Evolutionary conservation across 208 protist species (phyloP), one percentile per base, ranked within the genome.

Genomic region (Endotrypanum monterogeii): DNA sequence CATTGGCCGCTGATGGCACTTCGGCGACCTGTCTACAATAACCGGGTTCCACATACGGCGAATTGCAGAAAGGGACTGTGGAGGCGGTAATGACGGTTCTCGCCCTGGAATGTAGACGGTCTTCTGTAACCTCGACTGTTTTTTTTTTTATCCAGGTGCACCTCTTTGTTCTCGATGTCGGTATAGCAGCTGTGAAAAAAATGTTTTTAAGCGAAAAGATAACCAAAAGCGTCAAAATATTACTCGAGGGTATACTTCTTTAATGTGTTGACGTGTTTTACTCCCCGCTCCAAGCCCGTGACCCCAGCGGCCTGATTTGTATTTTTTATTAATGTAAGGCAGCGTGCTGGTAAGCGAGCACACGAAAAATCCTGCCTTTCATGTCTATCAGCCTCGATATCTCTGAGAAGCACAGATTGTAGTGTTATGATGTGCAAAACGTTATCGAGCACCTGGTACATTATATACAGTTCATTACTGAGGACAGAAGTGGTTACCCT

Each of bases 71-170:
- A 90, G 67, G 3, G 79, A 58, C 32, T 82, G 75, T 35, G 76
- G 55, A 0, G 78, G 37, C 14, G 84, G 84, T 0, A 92, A 73
- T 14, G 65, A 30, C 1, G 77, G 44, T 41, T 71, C 61, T 48
- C 3, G 71, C 70, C 9, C 56, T 37, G n/a, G n/a, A 20, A 76
- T 52, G 6, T 78, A 68, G 61, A 90, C 88, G 23, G 73, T 82
- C 23, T 79, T 78, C 35, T 91, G 82, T 32, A 92, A n/a, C n/a
- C n/a, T n/a, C 87, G 25, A 94, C 51, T 7, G 87, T 85, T 55
- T 94, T 91, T 25, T 93, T 86, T 60, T 74, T 87, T 35, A n/a
- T 44, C 79, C 37, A 89, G 68, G 2, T 83, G 77, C 54, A 93
- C 83, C 16, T 46, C 60, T 69, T 89, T 93, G 65, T 76, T 78